Conservation (phyloP, 495 filamentous ascomycete genomes). For the Penicillium verhagenii region DNA sequence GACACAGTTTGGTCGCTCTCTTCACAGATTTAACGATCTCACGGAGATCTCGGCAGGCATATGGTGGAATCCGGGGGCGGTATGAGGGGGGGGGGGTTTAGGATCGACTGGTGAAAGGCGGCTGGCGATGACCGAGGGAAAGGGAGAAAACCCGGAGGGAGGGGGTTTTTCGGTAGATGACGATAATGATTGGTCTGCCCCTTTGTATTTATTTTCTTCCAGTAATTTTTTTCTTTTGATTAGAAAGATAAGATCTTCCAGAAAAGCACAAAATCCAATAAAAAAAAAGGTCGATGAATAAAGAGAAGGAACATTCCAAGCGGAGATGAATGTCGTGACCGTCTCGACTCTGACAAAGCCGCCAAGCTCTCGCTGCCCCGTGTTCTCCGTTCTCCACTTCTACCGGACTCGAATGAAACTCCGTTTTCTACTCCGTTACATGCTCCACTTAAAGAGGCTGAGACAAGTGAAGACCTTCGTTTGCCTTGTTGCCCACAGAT, state of each 20-base stretch:
- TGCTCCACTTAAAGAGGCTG: slow-evolving; percentile 8
- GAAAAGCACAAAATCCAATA: neutral
- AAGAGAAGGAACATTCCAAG: slow-evolving; percentile 23
- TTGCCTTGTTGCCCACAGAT: neutral
- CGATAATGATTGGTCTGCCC: neutral
- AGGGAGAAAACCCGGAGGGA: slow-evolving; percentile 6
- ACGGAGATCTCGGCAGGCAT: neutral
- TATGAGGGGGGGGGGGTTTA: neutral
- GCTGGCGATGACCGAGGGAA: slow-evolving; percentile 21
- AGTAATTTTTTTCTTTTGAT: neutral
- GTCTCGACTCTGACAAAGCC: slow-evolving; percentile 28
- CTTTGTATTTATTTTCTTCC: neutral
- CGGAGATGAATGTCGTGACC: slow-evolving; percentile 29
- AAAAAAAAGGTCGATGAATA: neutral
- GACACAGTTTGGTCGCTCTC: neutral
- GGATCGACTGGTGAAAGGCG: slow-evolving; percentile 4
- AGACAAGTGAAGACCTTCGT: neutral
- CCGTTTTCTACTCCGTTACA: slow-evolving; percentile 3
- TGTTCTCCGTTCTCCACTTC: slow-evolving; percentile 18
- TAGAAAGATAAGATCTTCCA: neutral
- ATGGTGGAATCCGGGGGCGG: neutral
- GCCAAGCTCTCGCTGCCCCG: slow-evolving; percentile 20
- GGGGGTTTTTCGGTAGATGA: neutral
- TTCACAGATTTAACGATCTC: neutral
- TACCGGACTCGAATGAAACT: slow-evolving; percentile 10